Conservation (phyloP, 768 basidiomycete species). For the Lactifluus hygrophoroides region DNA sequence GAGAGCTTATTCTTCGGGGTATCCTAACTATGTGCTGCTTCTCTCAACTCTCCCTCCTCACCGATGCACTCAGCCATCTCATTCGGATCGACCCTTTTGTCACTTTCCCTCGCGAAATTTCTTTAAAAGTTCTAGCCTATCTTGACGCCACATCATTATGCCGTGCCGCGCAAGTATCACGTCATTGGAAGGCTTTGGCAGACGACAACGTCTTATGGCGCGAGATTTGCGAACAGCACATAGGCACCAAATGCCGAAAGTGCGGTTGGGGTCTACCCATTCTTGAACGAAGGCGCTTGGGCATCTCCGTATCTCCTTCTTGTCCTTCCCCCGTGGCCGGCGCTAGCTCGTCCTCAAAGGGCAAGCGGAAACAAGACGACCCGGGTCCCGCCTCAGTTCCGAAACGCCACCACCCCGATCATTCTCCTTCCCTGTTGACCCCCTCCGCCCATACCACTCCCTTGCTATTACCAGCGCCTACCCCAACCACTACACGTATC, state of each 20-base stretch:
- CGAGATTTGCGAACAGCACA: constrained; percentile 96
- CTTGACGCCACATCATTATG: constrained; percentile 92
- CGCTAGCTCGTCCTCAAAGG: constrained; percentile 21
- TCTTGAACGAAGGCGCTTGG: constrained; percentile 61
- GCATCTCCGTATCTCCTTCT: constrained; percentile 34
- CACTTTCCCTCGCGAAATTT: constrained; percentile 84
- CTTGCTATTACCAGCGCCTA: not conserved
- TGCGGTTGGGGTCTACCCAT: constrained; percentile 97
- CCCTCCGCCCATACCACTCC: not conserved
- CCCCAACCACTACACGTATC: not conserved
- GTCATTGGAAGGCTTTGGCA: constrained; percentile 77
- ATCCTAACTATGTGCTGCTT: constrained; percentile 99
- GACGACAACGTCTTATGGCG: constrained; percentile 96
- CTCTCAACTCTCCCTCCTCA: constrained; percentile 92
- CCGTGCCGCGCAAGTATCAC: constrained; percentile 85
- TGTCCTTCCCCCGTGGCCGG: constrained; percentile 27
- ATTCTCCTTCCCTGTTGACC: not conserved
- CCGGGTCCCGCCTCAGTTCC: constrained; percentile 8
- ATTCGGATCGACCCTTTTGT: constrained; percentile 94
- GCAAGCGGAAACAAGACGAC: constrained; percentile 36
- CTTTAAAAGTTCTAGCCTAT: constrained; percentile 75
- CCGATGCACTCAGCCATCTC: constrained; percentile 82
- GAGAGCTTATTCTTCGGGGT: constrained; percentile 92
- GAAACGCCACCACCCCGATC: constrained; percentile 6
- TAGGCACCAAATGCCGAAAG: constrained; percentile 91